These are phyloP conservation scores for Acacia melanoxylon DNA, from an alignment of 306 rosid genomes.

Conservation along the genomic window DNA sequence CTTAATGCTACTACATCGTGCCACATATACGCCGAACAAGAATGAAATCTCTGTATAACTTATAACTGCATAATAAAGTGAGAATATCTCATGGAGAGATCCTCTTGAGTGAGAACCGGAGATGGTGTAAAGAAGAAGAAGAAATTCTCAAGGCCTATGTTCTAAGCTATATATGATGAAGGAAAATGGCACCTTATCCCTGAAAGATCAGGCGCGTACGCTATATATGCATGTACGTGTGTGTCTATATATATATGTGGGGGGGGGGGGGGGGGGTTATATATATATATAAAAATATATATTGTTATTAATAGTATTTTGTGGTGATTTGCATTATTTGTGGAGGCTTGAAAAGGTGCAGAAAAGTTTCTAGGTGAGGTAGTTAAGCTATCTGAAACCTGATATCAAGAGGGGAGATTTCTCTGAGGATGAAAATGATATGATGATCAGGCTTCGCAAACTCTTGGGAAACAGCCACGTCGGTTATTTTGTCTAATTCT, in stretches of 20 bases:
- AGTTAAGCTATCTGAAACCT: constrained; percentile 41
- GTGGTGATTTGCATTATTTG: background rate
- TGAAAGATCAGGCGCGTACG: constrained; percentile 18
- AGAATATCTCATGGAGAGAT: background rate
- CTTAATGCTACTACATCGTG: background rate
- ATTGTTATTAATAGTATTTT: background rate
- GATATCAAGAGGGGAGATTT: constrained; percentile 33
- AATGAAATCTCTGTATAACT: background rate
- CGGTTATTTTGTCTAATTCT: too few species aligned
- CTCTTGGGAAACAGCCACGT: constrained; percentile 33
- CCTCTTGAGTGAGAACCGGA: constrained; percentile 25
- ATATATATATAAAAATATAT: too few species aligned
- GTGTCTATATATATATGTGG: too few species aligned
- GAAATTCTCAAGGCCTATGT: constrained; percentile 30
- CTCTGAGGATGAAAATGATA: constrained; percentile 34
- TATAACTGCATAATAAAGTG: background rate
- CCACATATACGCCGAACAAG: background rate
- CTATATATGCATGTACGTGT: too few species aligned
- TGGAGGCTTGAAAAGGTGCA: constrained; percentile 30
- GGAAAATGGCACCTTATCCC: constrained; percentile 40
- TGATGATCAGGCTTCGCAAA: constrained; percentile 29
- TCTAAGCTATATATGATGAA: constrained; percentile 11
- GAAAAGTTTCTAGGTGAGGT: constrained; percentile 43
- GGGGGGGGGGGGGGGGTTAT: too few species aligned
- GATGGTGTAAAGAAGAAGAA: constrained; percentile 30